A percentile compares a stretch with the other conserved stretches of the same genome.
Conservation (phyloP, 2,329 filamentous ascomycete genomes). For the Pseudonectria foliicola region DNA sequence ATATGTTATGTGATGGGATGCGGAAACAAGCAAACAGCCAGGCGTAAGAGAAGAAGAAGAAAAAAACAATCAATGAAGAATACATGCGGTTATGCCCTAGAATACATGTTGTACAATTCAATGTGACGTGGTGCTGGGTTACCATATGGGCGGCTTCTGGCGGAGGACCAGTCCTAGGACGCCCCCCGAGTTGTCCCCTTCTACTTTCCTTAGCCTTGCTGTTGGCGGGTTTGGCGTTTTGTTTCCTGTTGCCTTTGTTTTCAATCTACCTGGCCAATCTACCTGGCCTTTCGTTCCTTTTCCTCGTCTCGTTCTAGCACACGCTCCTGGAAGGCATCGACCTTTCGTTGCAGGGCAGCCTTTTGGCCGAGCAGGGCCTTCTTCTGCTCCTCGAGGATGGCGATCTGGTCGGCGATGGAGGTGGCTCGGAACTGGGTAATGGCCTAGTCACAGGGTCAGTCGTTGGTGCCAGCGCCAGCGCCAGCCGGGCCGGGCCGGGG, state of each 20-base stretch:
- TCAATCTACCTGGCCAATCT: neutral
- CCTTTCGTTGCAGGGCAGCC: constrained; percentile 34
- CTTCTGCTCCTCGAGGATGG: constrained; percentile 36
- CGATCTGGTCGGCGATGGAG: constrained; percentile 37
- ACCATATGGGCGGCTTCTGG: constrained; percentile 1
- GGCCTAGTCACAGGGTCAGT: constrained; percentile 15
- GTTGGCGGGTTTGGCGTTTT: neutral
- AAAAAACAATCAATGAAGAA: constrained; percentile 11
- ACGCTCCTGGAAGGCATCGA: constrained; percentile 32
- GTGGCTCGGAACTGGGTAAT: constrained; percentile 32
- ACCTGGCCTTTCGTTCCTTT: constrained; percentile 5
- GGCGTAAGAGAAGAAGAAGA: constrained; percentile 8
- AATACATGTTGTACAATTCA: constrained; percentile 2
- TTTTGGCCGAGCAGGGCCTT: constrained; percentile 31
- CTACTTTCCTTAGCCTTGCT: too few relatives aligned
- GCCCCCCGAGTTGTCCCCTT: too few relatives aligned
- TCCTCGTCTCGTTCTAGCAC: constrained; percentile 31
- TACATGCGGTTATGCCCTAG: constrained; percentile 6
- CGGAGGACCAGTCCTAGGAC: constrained; percentile 1
- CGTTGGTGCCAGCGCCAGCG: too few relatives aligned
- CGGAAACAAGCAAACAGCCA: constrained; percentile 7
- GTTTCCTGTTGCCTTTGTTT: neutral
- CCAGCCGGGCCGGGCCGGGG: too few relatives aligned
- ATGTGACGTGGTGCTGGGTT: constrained; percentile 14
- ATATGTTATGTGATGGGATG: constrained; percentile 3